These are phyloP conservation scores for Salix udensis DNA, from an alignment of 345 rosid genomes.

Conservation along the genomic window DNA sequence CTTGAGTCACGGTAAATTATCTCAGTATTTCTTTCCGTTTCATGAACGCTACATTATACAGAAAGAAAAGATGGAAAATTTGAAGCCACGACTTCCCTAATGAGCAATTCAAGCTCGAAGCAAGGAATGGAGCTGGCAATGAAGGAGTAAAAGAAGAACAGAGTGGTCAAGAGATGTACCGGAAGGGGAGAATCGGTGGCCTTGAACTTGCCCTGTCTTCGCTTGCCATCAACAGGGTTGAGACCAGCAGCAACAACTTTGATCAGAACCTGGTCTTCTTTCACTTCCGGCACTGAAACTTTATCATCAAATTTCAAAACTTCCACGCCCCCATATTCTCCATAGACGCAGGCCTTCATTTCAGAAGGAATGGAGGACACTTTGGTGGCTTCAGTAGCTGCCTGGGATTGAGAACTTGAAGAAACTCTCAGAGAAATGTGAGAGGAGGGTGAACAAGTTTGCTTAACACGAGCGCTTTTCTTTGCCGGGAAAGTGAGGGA, in stretches of 20 bases:
- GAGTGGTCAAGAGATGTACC: constrained; percentile 27
- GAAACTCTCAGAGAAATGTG: constrained; percentile 36
- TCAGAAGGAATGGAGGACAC: constrained; percentile 43
- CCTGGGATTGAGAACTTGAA: constrained; percentile 56
- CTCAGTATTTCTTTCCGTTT: too few relatives aligned
- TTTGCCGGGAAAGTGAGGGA: constrained; percentile 27
- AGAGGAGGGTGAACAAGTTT: constrained; percentile 10
- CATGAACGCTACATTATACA: background rate
- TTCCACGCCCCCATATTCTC: constrained; percentile 76
- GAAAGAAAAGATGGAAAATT: background rate
- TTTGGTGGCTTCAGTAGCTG: constrained; percentile 32
- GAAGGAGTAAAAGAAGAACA: background rate
- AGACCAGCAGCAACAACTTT: constrained; percentile 88
- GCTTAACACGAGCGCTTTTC: constrained; percentile 6
- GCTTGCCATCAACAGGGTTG: constrained; percentile 83
- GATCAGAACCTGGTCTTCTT: constrained; percentile 78
- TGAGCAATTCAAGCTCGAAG: too few relatives aligned
- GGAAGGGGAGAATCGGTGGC: constrained; percentile 90
- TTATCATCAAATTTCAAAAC: constrained; percentile 70
- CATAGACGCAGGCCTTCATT: constrained; percentile 87
- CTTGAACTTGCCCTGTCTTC: constrained; percentile 91
- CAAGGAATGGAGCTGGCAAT: too few relatives aligned
- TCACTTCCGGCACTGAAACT: constrained; percentile 67
- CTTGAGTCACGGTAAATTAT: too few relatives aligned
- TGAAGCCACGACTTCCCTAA: background rate